phyloP scores from a whole-genome alignment of 345 rosid species.

The Sisymbrium altissimum region DNA sequence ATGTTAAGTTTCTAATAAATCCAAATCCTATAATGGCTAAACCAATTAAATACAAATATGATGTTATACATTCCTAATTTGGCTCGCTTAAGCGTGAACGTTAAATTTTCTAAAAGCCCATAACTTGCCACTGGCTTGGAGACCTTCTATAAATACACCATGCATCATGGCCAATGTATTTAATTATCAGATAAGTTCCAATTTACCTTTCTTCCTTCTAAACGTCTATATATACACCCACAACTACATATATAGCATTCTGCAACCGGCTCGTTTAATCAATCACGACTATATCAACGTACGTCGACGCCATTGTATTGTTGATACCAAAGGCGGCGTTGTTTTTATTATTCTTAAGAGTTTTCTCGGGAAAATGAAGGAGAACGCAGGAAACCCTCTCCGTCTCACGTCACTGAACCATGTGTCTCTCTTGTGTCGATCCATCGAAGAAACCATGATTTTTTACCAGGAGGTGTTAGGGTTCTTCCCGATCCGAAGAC shows the following conservation, averaged over 20 bases:
- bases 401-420: constrained; percentile 67
- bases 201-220: neutral
- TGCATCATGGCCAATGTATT: neutral
- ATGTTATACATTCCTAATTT: neutral
- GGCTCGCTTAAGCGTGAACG: neutral
- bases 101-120: neutral
- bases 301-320: neutral
- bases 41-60: neutral
- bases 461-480: constrained; percentile 76
- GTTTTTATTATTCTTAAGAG: too few relatives aligned
- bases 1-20: neutral
- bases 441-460: constrained; percentile 52
- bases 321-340: neutral
- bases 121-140: neutral
- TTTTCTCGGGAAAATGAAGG: constrained; percentile 23
- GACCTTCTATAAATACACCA: constrained; percentile 16
- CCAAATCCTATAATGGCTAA: neutral
- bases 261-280: neutral
- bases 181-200: constrained; percentile 11
- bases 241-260: neutral
- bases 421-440: constrained; percentile 63
- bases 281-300: neutral
- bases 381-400: constrained; percentile 49
- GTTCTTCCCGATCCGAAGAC: constrained; percentile 63
- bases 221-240: neutral